Base-by-base conservation (phyloP, 2,329 filamentous ascomycete species). In the Herpotrichia juniperi region DNA sequence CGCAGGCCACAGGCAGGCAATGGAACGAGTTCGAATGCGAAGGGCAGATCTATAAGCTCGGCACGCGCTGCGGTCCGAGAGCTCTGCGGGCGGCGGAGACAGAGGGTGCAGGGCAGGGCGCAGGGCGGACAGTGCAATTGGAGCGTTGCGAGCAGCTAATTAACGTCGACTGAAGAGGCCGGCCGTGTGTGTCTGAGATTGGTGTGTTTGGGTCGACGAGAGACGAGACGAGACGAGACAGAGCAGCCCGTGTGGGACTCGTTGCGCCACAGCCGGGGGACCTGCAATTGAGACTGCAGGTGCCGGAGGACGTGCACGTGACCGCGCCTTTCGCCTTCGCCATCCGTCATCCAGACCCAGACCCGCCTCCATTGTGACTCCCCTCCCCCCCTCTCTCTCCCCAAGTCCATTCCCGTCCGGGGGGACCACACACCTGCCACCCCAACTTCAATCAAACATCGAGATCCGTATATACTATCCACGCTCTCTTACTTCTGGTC, bases 321-420 rank as follows among this genome's bases (percentile, higher is more conserved):
- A 47, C 44, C 4, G 21, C 16, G 16, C 34, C 34, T 17, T 3
- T 24, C 37, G 9, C 19, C 3, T 11, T 11, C 21, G 34, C 21
- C 34, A 37, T 37, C 37, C 21, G 19, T 25, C 37, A 14, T 7
- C 37, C n/a, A n/a, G n/a, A n/a, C n/a, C n/a, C n/a, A n/a, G n/a
- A n/a, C n/a, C 43, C 28, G 3, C 19, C 30, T 12, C 17, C 30
- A 5, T 54, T 56, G 54, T 66, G 58, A 62, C 65, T 67, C 59
- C 42, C 24, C 32, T 58, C 50, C n/a, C n/a, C n/a, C n/a, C n/a
- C n/a, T n/a, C n/a, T n/a, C 39, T 52, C 35, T 46, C 48, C 42
- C 19, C 62, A 61, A 67, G 63, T 67, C 64, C 62, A 62, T 54
- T n/a, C 63, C 64, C 63, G 21, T 63, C 54, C 58, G 62, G 66